Conservation (phyloP, 2,329 filamentous ascomycete genomes). For the Trichoderma koningiopsis region DNA sequence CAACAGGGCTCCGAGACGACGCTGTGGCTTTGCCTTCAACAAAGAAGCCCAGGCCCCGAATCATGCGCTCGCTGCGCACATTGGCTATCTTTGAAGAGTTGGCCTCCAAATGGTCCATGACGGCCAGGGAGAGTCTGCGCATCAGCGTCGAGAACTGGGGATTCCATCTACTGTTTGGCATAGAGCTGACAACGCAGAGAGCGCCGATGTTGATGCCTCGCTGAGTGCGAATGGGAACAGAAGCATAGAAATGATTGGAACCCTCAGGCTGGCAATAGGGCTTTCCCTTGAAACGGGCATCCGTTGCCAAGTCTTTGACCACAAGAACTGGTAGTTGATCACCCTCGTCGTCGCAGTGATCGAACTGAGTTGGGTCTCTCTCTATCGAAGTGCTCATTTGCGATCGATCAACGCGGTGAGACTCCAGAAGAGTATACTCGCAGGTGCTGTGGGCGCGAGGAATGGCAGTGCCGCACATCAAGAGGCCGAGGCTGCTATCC, state of each 20-base stretch:
- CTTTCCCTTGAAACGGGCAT: slow-evolving; percentile 34
- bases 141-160: slow-evolving; percentile 31
- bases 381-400: not conserved
- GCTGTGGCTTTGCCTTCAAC: slow-evolving; percentile 30
- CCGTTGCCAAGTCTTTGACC: slow-evolving; percentile 36
- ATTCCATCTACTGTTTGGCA: slow-evolving; percentile 28
- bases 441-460: slow-evolving; percentile 30
- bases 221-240: slow-evolving; percentile 39
- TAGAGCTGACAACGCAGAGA: slow-evolving; percentile 32
- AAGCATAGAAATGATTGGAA: slow-evolving; percentile 38
- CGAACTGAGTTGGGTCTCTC: not conserved
- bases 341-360: slow-evolving; percentile 3
- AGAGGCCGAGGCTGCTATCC: slow-evolving; percentile 21
- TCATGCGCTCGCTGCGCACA: slow-evolving; percentile 37
- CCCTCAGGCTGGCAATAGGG: slow-evolving; percentile 29
- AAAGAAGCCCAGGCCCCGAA: slow-evolving; percentile 38
- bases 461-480: slow-evolving; percentile 31
- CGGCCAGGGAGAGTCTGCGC: slow-evolving; percentile 30
- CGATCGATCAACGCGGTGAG: not conserved
- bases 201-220: slow-evolving; percentile 42
- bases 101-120: slow-evolving; percentile 39
- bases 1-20: slow-evolving; percentile 17
- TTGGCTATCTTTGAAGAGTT: slow-evolving; percentile 32
- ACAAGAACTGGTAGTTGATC: slow-evolving; percentile 34
- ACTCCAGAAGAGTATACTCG: slow-evolving; percentile 29